Base-by-base conservation (phyloP, 352 stramenopile genomes). In the Lagenidium sp. region DNA sequence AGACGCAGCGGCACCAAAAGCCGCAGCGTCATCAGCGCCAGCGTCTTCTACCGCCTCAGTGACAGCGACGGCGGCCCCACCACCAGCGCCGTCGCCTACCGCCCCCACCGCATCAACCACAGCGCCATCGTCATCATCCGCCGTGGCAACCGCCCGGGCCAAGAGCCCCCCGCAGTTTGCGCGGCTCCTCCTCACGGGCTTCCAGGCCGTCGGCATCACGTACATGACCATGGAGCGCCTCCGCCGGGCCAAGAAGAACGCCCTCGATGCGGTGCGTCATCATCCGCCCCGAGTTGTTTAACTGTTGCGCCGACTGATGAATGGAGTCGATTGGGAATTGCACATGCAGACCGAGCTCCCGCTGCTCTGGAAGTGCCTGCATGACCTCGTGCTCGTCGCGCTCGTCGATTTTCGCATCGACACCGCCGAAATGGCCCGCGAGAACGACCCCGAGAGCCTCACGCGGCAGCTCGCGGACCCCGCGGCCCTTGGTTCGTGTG, bases 311-410 rank as follows among this genome's bases (percentile, higher is more conserved):
- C n/a, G n/a, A n/a, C n/a, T n/a, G n/a, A n/a, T n/a, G n/a, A n/a
- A n/a, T n/a, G n/a, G n/a, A n/a, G n/a, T n/a, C n/a, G n/a, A n/a
- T n/a, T n/a, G n/a, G n/a, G n/a, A n/a, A n/a, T n/a, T n/a, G n/a
- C n/a, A n/a, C n/a, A n/a, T 32, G 12, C 34, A 85, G 76, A 46
- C 39, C 6, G 72, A 85, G 50, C 63, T 60, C 36, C 44, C 53
- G 37, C 40, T 57, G 19, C 34, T 85, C 22, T 85, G 76, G 65
- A 66, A 70, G 45, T 43, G 77, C 18, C 47, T 90, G 38, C 60
- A 87, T 37, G 77, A 90, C 41, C 25, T 90, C 40, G 65, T 83
- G 46, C 44, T 85, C 16, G 55, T 84, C 4, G 50, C 75, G 15
- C 42, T 89, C n/a, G 50, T 60, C 2, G 65, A 84, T 31, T 86